Evolutionary conservation across 805 yeast genomes (phyloP), one percentile per base, ranked within the genome.

Genomic region (Kodamaea hsintzibuensis): DNA sequence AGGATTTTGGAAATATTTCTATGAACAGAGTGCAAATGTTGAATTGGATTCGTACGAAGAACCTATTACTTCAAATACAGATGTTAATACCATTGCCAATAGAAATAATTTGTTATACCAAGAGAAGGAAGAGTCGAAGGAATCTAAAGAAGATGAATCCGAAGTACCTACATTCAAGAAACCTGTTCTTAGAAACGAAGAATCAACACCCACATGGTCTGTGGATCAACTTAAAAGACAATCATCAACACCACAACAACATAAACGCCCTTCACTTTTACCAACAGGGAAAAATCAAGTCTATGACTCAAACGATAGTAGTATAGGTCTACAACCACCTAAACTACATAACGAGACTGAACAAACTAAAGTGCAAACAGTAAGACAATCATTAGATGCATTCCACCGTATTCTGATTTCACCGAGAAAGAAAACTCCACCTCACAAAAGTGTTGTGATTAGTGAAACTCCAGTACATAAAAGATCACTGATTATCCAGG

Each of bases 1-100:
- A 6, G 80, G 81, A 53, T 89, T 89, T 69, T 85, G 96, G 86
- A 89, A 89, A 63, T 80, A 80, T 33, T 86, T 91, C 69, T 82
- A 90, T 61, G 96, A 91, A 63, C 81, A 84, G 47, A 81, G 89
- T 27, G 91, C 91, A 1, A 81, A 83, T 62, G 88, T 86, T 19
- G 82, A 84, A 57, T 68, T 87, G 37, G 68, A 79, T 35, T 80
- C 83, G 27, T 79, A 78, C 57, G 84, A 81, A 58, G 85, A 76
- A 25, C 69, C 72, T 27, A 60, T 61, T 13, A 58, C 59, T 42
- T 50, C 57, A 18, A 61, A 50, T 33, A 49, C 52, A 8, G 70
- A 64, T 33, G 57, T 60, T 12, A 62, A 67, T 48, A 60, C 67
- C 2, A 46, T 63, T 4, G 61, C 63, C 27, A 60, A 65, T 49